phyloP scores from a whole-genome alignment of 495 filamentous ascomycete genomes.

The Annulohypoxylon moriforme region DNA sequence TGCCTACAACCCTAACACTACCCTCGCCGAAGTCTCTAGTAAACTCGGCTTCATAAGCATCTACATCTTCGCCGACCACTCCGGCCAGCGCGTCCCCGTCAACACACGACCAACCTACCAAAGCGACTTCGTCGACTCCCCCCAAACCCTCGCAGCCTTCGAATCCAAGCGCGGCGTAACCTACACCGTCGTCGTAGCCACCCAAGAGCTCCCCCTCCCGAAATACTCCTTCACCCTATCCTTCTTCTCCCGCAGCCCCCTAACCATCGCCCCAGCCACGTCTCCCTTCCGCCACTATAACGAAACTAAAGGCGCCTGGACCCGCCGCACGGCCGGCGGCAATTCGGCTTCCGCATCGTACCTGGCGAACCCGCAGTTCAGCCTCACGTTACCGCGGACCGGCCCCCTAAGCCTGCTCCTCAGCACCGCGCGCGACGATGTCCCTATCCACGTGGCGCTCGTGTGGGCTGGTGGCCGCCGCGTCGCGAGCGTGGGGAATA shows the following conservation, averaged over 20 bases:
- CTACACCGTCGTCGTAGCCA: slow-evolving; percentile 83
- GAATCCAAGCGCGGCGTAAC: slow-evolving; percentile 66
- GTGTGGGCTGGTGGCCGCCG: slow-evolving; percentile 80
- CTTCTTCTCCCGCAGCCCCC: slow-evolving; percentile 72
- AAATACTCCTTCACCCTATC: slow-evolving; percentile 86
- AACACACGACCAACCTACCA: slow-evolving; percentile 72
- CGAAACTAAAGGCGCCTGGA: slow-evolving; percentile 75
- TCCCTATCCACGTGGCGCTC: slow-evolving; percentile 86
- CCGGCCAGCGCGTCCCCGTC: slow-evolving; percentile 79
- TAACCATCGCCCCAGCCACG: slow-evolving; percentile 69
- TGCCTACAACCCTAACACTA: slow-evolving; percentile 39
- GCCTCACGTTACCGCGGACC: slow-evolving; percentile 65
- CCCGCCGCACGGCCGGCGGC: slow-evolving; percentile 80
- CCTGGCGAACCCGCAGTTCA: slow-evolving; percentile 86
- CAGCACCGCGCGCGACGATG: slow-evolving; percentile 64
- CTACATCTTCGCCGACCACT: slow-evolving; percentile 73
- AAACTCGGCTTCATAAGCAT: slow-evolving; percentile 84
- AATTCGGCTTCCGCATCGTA: slow-evolving; percentile 80
- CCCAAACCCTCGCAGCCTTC: slow-evolving; percentile 86
- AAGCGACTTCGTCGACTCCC: slow-evolving; percentile 90
- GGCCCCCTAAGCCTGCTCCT: slow-evolving; percentile 77
- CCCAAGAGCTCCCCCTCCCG: slow-evolving; percentile 76
- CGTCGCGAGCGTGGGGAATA: slow-evolving; percentile 71
- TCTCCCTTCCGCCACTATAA: slow-evolving; percentile 67
- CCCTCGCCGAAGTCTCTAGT: slow-evolving; percentile 55